Base-by-base conservation (phyloP, 768 basidiomycete genomes). In the Jaapia argillacea region DNA sequence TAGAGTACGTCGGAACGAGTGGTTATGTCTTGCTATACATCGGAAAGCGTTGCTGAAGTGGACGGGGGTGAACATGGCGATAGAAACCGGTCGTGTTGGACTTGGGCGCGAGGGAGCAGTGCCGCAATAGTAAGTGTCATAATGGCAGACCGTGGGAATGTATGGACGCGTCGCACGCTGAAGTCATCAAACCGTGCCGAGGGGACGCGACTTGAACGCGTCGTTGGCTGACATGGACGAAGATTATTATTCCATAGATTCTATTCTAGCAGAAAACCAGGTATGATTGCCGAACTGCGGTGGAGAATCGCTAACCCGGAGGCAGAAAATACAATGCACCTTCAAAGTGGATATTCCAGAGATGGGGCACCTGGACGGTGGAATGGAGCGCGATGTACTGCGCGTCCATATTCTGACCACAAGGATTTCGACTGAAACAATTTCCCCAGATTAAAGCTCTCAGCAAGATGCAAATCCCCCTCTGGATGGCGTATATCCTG, bases 251-350 rank as follows among this genome's bases (percentile, higher is more conserved):
- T 91, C 87, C 0, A 75, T 94, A 43, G 87, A 92, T 45, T 76
- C 87, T 4, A 94, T 97, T 51, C 74, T 94, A 21, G 85, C 90
- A 13, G 89, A 91, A 56, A 93, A 93, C 56, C 89, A 91, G 71
- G 87, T 80, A 6, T 27, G n/a, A 12, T n/a, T 31, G 7, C 21
- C 45, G n/a, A 4, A 4, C 14, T 24, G 22, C 39, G 37, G 10
- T 10, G 12, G 7, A 38, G 21, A 7, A 4, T 10, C 23, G 10
- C 35, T 39, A 14, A 24, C 23, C 24, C 24, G 4, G 6, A 6
- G 23, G 23, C 55, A 93, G 88, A 96, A 91, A 74, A 71, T 97
- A 27, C 87, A 90, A 66, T 96, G 92, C 59, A 89, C 84, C 3
- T 94, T 97, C 70, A 85, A 87, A 52, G 70, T 85, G 36, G 81